A percentile compares a stretch with the other conserved stretches of the same genome.
phyloP scores from a whole-genome alignment of 768 basidiomycete genomes.

The Trametes elegans region DNA sequence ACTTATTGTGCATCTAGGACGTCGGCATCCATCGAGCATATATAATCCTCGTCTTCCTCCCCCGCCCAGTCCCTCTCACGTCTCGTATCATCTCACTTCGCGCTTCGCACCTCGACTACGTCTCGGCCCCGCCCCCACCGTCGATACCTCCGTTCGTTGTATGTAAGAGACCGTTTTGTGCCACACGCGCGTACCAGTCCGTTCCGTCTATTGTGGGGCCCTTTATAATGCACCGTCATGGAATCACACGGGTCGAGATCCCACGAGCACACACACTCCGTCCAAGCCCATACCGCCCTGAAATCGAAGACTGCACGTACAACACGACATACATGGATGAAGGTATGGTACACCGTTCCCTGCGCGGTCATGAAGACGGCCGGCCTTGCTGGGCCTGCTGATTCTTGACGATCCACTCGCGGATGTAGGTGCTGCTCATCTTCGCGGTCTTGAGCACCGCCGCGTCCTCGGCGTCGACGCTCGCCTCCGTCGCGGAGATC shows the following conservation, averaged over 20 bases:
- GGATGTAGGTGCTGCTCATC: slow-evolving; percentile 92
- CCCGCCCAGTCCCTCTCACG: not conserved
- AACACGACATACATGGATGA: not conserved
- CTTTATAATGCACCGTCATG: too few species aligned
- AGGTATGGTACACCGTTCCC: not conserved
- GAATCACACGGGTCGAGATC: too few species aligned
- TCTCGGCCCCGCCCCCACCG: too few species aligned
- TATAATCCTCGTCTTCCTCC: not conserved
- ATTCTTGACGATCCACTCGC: slow-evolving; percentile 70
- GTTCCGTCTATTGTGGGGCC: not conserved
- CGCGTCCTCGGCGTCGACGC: slow-evolving; percentile 62
- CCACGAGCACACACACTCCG: too few species aligned
- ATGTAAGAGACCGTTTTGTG: slow-evolving; percentile 18
- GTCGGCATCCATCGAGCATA: not conserved
- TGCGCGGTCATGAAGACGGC: not conserved
- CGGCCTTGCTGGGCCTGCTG: not conserved
- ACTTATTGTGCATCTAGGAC: slow-evolving; percentile 20
- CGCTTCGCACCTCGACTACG: not conserved
- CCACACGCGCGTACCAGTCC: too few species aligned
- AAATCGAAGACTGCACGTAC: too few species aligned
- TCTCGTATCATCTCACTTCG: not conserved
- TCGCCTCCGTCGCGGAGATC: slow-evolving; percentile 65
- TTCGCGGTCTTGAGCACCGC: slow-evolving; percentile 74
- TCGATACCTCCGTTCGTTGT: slow-evolving; percentile 6
- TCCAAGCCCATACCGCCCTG: too few species aligned